These are phyloP conservation scores for Suaeda aralocaspica DNA, from an alignment of 148 eudicot species.

Conservation along the genomic window DNA sequence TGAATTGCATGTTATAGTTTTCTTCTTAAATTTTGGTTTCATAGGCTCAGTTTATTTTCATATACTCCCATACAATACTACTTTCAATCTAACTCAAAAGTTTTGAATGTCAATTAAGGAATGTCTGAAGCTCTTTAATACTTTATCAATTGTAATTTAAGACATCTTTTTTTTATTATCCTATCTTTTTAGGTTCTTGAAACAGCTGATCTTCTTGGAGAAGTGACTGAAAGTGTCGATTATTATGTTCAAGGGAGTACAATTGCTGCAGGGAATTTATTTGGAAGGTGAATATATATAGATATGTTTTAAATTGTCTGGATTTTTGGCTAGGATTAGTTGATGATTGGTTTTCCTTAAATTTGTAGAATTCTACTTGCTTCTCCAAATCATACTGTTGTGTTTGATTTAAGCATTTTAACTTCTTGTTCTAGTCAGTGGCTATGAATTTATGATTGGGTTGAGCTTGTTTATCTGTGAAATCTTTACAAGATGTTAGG, in stretches of 20 bases:
- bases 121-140: constrained; percentile 6
- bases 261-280: constrained; percentile 90
- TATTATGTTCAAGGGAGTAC: constrained; percentile 96
- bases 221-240: constrained; percentile 91
- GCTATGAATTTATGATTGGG: not conserved
- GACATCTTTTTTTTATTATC: not conserved
- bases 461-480: not conserved
- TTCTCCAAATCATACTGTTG: not conserved
- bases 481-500: too few species aligned
- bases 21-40: not conserved
- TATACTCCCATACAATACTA: not conserved
- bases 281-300: constrained; percentile 68
- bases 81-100: not conserved
- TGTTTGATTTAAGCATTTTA: too few species aligned
- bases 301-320: not conserved
- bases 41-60: not conserved
- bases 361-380: not conserved
- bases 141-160: constrained; percentile 1
- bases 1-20: not conserved
- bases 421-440: too few species aligned
- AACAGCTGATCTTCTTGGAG: constrained; percentile 89
- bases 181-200: constrained; percentile 58
- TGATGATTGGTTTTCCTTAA: not conserved
- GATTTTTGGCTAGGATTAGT: not conserved
- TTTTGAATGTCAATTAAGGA: not conserved